Conservation (phyloP, 306 rosid genomes). For the Elaeagnus macrophylla region DNA sequence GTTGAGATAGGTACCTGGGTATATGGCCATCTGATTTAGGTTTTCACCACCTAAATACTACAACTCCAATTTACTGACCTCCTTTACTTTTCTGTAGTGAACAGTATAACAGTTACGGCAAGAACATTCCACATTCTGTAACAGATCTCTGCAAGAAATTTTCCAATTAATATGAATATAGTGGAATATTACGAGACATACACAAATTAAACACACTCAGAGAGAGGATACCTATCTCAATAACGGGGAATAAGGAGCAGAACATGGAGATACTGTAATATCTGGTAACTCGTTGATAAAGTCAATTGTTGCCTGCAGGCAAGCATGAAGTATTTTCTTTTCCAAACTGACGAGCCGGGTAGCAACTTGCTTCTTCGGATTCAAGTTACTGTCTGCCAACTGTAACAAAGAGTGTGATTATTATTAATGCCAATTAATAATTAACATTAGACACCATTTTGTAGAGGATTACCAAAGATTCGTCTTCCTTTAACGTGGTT, state of each 20-base stretch:
- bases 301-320: constrained; percentile 56
- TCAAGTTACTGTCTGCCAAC: constrained; percentile 60
- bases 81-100: constrained; percentile 17
- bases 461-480: constrained; percentile 49
- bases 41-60: constrained; percentile 1
- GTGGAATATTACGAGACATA: neutral
- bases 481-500: constrained; percentile 79
- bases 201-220: neutral
- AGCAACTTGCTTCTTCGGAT: constrained; percentile 81
- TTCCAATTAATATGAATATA: constrained; percentile 6
- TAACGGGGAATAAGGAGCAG: constrained; percentile 74
- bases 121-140: constrained; percentile 1
- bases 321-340: constrained; percentile 85
- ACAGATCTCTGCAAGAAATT: constrained; percentile 14
- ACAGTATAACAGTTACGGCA: constrained; percentile 19
- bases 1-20: neutral
- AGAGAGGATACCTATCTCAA: constrained; percentile 37
- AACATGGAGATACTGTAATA: constrained; percentile 72
- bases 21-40: neutral
- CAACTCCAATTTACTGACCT: constrained; percentile 26
- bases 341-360: constrained; percentile 67
- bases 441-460: neutral
- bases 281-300: constrained; percentile 70
- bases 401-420: constrained; percentile 26
- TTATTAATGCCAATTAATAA: neutral